Conservation (phyloP, 2,329 filamentous ascomycete species). For the Colletotrichum sp. region DNA sequence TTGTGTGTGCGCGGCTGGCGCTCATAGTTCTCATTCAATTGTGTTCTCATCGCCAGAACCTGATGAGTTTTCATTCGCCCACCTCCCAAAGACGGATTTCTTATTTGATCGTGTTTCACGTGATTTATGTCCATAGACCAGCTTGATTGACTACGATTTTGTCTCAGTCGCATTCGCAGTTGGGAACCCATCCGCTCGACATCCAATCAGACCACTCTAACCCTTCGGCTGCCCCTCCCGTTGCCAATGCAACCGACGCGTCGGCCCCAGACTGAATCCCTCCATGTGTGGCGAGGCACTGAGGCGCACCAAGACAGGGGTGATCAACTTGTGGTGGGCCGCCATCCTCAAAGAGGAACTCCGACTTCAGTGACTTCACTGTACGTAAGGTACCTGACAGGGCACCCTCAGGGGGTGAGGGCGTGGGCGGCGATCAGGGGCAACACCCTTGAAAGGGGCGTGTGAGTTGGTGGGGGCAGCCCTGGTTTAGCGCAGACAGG, state of each 20-base stretch:
- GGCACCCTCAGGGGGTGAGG: background rate
- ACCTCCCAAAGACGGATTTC: no score
- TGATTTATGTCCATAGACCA: background rate
- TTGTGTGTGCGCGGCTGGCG: background rate
- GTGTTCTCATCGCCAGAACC: background rate
- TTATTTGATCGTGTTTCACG: fast-evolving
- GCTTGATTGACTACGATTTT: background rate
- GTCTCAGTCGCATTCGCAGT: background rate
- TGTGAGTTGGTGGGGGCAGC: background rate
- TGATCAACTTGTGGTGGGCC: background rate
- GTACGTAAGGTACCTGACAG: background rate
- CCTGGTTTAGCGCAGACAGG: background rate
- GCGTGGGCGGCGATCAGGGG: background rate
- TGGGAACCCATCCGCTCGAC: fast-evolving
- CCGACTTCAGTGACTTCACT: background rate
- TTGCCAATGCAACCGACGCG: background rate
- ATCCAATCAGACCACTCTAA: background rate
- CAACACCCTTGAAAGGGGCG: background rate
- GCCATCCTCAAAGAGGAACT: background rate
- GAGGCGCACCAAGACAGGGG: background rate
- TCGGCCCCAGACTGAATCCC: background rate
- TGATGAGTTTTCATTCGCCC: background rate
- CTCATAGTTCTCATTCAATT: fast-evolving
- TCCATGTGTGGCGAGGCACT: background rate
- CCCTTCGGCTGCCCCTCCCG: background rate